A percentile compares a stretch with the other conserved stretches of the same genome.
Evolutionary conservation across 371 early-diverging fungal species (phyloP).

Genomic region (Mucor mucedo): DNA sequence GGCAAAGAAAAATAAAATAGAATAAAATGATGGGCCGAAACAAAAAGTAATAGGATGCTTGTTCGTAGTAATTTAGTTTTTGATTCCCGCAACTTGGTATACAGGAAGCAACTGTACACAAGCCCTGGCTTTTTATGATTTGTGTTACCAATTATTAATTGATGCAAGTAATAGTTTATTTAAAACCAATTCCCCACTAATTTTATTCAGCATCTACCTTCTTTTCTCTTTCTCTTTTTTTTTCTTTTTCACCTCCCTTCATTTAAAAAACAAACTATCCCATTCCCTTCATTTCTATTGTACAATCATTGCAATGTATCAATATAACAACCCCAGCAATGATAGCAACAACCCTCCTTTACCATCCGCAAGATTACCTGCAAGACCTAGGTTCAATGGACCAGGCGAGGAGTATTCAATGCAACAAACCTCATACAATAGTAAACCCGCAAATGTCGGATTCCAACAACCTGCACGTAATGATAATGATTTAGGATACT

Average conservation of each 20-base stretch:
- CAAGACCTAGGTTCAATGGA: conserved; percentile 22
- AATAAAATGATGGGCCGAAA: background rate
- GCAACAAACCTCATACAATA: conserved; percentile 24
- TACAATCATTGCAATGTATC: conserved; percentile 14
- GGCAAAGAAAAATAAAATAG: too few relatives aligned
- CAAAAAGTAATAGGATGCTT: background rate
- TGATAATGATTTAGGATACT: conserved; percentile 18
- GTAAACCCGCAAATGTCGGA: background rate
- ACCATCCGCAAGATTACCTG: conserved; percentile 26
- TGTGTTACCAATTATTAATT: conserved; percentile 4
- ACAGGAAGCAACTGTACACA: background rate
- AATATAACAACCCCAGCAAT: conserved; percentile 23
- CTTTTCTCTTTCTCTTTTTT: conserved; percentile 7
- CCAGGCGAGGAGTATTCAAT: conserved; percentile 30
- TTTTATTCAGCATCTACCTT: conserved; percentile 5
- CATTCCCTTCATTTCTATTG: conserved; percentile 1
- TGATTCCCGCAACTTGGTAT: background rate
- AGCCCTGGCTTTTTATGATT: conserved; percentile 17
- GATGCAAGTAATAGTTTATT: conserved; percentile 14
- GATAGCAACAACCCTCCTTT: conserved; percentile 15
- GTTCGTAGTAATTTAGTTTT: background rate
- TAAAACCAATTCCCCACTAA: conserved; percentile 8
- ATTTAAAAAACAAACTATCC: background rate
- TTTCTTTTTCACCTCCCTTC: conserved; percentile 2
- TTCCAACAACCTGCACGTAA: background rate